Conservation (phyloP, 371 early-diverging fungal genomes). For the Rhizopus delemar region DNA sequence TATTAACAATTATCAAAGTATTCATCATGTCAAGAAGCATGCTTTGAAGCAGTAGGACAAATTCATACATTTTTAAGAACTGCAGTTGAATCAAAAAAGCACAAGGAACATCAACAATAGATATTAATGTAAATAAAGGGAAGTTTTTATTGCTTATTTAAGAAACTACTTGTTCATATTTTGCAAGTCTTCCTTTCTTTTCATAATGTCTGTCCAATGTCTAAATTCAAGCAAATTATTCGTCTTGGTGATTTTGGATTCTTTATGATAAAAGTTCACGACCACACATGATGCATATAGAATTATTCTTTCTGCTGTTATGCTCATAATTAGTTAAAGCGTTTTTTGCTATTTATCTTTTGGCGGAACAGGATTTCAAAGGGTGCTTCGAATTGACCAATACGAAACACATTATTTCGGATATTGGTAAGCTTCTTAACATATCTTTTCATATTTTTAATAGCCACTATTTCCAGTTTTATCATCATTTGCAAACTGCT, state of each 20-base stretch:
- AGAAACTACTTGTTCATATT: slow-evolving; percentile 26
- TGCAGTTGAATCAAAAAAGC: slow-evolving; percentile 57
- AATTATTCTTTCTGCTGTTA: slow-evolving; percentile 30
- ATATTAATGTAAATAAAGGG: not conserved
- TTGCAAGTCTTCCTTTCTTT: slow-evolving; percentile 33
- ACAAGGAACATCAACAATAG: slow-evolving; percentile 56
- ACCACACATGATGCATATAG: slow-evolving; percentile 66
- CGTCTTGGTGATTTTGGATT: slow-evolving; percentile 49
- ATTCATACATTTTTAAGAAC: slow-evolving; percentile 61
- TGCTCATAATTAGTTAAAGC: slow-evolving; percentile 2
- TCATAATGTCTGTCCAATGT: slow-evolving; percentile 49
- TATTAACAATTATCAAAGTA: slow-evolving; percentile 29
- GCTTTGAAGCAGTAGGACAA: slow-evolving; percentile 51
- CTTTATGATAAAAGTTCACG: slow-evolving; percentile 64
- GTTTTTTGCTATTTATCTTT: not conserved
- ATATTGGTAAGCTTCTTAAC: slow-evolving; percentile 47
- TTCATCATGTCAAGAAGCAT: slow-evolving; percentile 49
- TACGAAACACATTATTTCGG: slow-evolving; percentile 42
- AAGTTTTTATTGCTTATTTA: not conserved
- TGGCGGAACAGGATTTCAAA: slow-evolving; percentile 38
- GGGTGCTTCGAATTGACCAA: slow-evolving; percentile 30
- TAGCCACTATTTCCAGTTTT: slow-evolving; percentile 39
- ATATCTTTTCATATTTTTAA: slow-evolving; percentile 36
- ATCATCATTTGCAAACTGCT: slow-evolving; percentile 38
- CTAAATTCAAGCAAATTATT: slow-evolving; percentile 58